phyloP scores from a whole-genome alignment of 805 yeast species.

The Ogataea glucozyma region DNA sequence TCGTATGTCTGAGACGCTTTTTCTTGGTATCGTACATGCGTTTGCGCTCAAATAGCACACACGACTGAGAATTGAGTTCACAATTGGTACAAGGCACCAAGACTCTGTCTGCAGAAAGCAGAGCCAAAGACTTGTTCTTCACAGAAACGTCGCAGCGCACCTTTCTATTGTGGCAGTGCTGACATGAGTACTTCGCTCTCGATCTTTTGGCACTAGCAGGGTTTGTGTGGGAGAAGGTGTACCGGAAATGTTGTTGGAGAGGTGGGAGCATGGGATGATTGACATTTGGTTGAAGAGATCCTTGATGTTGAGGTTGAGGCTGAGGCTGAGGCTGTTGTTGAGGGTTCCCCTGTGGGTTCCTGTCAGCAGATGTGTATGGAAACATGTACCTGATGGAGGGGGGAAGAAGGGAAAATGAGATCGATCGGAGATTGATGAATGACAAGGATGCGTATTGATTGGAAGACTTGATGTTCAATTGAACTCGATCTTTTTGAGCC shows the following conservation, averaged over 20 bases:
- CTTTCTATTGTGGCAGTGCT: slow-evolving; percentile 67
- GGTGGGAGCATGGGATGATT: slow-evolving; percentile 1
- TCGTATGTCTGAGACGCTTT: slow-evolving; percentile 5
- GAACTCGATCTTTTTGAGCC: too few species aligned
- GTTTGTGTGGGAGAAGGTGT: background rate
- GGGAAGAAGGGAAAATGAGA: background rate
- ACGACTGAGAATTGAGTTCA: slow-evolving; percentile 12
- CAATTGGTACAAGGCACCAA: slow-evolving; percentile 19
- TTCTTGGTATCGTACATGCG: slow-evolving; percentile 19
- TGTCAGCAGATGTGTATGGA: background rate
- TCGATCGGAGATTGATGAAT: too few species aligned
- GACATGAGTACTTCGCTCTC: slow-evolving; percentile 67
- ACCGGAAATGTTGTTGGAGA: background rate
- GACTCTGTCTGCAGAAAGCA: slow-evolving; percentile 64
- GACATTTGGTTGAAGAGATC: background rate
- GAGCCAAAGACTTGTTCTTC: slow-evolving; percentile 64
- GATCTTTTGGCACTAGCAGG: slow-evolving; percentile 40
- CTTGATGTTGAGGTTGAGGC: too few species aligned
- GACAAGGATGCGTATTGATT: too few species aligned
- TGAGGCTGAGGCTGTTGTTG: too few species aligned
- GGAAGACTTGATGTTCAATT: too few species aligned
- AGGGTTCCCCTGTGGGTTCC: background rate
- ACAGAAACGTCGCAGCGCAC: slow-evolving; percentile 70
- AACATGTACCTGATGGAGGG: background rate
- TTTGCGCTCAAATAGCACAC: slow-evolving; percentile 18